phyloP scores from a whole-genome alignment of 2,329 filamentous ascomycete species.

The Intubia oerlemansii region DNA sequence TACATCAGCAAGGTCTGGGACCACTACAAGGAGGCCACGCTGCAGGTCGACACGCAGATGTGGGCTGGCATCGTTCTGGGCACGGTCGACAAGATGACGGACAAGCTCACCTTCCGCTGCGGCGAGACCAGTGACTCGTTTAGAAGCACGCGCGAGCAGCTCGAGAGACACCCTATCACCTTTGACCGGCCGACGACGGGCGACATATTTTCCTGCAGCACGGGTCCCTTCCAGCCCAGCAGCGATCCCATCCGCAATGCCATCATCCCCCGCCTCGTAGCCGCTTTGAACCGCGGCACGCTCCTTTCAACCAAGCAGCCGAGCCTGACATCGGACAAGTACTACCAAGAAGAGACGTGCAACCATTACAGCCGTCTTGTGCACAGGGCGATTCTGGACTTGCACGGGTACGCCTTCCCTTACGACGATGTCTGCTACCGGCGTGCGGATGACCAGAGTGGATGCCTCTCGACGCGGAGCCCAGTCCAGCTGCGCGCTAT shows the following conservation, averaged over 20 bases:
- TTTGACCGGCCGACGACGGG: constrained; percentile 35
- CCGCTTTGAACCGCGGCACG: constrained; percentile 31
- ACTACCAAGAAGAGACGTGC: constrained; percentile 20
- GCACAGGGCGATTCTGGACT: constrained; percentile 29
- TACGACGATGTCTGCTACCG: constrained; percentile 37
- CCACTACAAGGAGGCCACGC: constrained; percentile 12
- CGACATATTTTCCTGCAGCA: constrained; percentile 47
- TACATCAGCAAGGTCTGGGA: constrained; percentile 21
- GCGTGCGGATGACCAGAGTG: constrained; percentile 29
- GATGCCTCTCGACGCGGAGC: no score
- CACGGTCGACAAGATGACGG: constrained; percentile 20
- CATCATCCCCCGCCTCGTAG: constrained; percentile 26
- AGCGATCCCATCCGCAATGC: constrained; percentile 18
- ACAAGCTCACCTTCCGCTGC: constrained; percentile 13
- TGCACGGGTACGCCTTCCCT: constrained; percentile 36
- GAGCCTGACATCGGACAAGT: constrained; percentile 15
- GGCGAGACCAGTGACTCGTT: no score
- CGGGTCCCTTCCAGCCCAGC: constrained; percentile 32
- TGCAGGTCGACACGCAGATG: constrained; percentile 45
- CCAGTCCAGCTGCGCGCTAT: no score
- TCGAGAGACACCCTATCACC: no score
- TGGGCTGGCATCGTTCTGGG: constrained; percentile 30
- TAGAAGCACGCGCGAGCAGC: no score
- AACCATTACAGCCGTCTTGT: constrained; percentile 38
- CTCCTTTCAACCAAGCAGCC: constrained; percentile 15